A percentile compares a stretch with the other conserved stretches of the same genome.
Evolutionary conservation across 2,329 filamentous ascomycete species (phyloP).

Genomic region (Beauveria brongniartii): DNA sequence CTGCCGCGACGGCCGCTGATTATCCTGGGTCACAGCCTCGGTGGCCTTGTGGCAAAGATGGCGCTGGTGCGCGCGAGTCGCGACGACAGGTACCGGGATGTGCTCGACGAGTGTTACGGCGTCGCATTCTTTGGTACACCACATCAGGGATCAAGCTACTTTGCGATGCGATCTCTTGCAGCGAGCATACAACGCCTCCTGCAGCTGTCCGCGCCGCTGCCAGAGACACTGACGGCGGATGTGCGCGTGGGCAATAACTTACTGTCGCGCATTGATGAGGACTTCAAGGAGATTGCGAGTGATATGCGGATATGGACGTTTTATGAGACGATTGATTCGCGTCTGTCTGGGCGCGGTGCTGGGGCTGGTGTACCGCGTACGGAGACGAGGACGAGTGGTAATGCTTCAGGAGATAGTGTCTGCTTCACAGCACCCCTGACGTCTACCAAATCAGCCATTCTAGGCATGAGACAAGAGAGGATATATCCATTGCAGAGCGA

Average conservation of each 20-base stretch:
- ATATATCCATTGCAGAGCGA: constrained; percentile 47
- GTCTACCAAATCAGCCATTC: constrained; percentile 46
- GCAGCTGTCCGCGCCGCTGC: constrained; percentile 42
- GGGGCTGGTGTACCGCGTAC: constrained; percentile 21
- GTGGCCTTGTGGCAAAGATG: constrained; percentile 51
- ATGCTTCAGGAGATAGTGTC: constrained; percentile 29
- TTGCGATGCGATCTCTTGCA: constrained; percentile 49
- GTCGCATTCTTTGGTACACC: constrained; percentile 54
- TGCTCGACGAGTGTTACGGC: constrained; percentile 51
- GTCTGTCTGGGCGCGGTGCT: constrained; percentile 36
- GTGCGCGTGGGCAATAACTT: constrained; percentile 42
- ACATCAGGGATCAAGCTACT: constrained; percentile 55
- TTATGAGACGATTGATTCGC: constrained; percentile 54
- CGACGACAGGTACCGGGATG: constrained; percentile 28
- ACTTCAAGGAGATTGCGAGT: constrained; percentile 47
- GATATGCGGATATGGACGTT: constrained; percentile 56
- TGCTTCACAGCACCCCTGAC: constrained; percentile 53
- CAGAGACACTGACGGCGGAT: constrained; percentile 39
- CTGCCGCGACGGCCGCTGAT: constrained; percentile 41
- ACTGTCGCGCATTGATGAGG: constrained; percentile 42
- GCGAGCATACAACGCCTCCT: constrained; percentile 45
- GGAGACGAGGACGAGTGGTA: neutral
- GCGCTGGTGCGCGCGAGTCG: constrained; percentile 41
- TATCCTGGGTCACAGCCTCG: constrained; percentile 54
- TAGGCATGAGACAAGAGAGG: constrained; percentile 42